Conservation (phyloP, 2,329 filamentous ascomycete genomes). For the Leptographium wingfieldii region DNA sequence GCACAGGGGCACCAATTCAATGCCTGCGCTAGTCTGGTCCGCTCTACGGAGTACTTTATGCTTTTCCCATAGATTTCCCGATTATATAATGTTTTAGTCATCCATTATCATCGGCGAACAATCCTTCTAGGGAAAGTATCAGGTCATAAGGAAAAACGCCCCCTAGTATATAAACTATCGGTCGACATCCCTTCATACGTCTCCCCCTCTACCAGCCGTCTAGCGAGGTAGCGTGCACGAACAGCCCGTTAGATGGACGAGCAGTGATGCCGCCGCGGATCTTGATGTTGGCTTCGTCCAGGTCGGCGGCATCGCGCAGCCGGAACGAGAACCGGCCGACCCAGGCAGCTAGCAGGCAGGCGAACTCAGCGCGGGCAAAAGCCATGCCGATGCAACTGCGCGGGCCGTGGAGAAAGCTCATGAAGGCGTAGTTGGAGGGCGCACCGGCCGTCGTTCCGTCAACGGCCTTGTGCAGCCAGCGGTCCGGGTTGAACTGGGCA, state of each 20-base stretch:
- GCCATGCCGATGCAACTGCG: constrained; percentile 71
- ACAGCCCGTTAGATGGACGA: constrained; percentile 59
- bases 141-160: not conserved
- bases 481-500: constrained; percentile 61
- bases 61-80: too few species aligned
- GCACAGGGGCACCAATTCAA: too few species aligned
- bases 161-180: not conserved
- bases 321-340: constrained; percentile 61
- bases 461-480: constrained; percentile 50
- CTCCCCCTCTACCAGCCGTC: constrained; percentile 44
- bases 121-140: not conserved
- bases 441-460: constrained; percentile 30
- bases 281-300: constrained; percentile 52
- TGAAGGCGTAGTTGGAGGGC: constrained; percentile 59
- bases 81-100: not conserved
- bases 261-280: constrained; percentile 61
- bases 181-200: not conserved
- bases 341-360: constrained; percentile 65
- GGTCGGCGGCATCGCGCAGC: constrained; percentile 42
- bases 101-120: too few species aligned
- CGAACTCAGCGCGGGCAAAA: constrained; percentile 77
- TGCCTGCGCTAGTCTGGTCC: too few species aligned
- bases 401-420: constrained; percentile 80
- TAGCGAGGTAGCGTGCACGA: constrained; percentile 53
- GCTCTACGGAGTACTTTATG: too few species aligned